Percentiles rank a stretch among this genome's conserved stretches.
Conservation (phyloP, 1,139 yeast species). For the Blastobotrys buckinghamii region DNA sequence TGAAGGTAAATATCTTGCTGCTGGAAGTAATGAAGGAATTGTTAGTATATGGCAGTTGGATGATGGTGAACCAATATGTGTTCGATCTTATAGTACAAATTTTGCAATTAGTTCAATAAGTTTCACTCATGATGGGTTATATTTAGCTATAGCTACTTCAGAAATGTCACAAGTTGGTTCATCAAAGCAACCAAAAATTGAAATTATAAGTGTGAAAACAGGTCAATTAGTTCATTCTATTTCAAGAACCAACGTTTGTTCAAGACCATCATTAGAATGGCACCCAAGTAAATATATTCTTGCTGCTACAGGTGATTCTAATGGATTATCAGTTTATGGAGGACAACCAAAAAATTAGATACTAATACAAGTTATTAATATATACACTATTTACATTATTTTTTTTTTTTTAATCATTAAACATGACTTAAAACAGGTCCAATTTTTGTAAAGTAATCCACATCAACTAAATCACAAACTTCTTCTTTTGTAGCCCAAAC, state of each 20-base stretch:
- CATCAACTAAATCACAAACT: slow-evolving; percentile 48
- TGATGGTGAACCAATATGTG: slow-evolving; percentile 38
- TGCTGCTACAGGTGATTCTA: slow-evolving; percentile 29
- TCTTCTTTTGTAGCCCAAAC: slow-evolving; percentile 88
- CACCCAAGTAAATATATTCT: slow-evolving; percentile 30
- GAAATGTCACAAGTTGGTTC: background rate
- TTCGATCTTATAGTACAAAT: slow-evolving; percentile 44
- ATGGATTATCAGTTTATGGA: slow-evolving; percentile 15
- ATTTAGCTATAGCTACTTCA: slow-evolving; percentile 32
- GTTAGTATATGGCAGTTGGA: slow-evolving; percentile 55
- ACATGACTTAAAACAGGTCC: slow-evolving; percentile 24
- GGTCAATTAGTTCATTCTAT: slow-evolving; percentile 26
- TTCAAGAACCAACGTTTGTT: slow-evolving; percentile 12
- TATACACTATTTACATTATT: slow-evolving; percentile 8
- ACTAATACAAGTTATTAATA: background rate
- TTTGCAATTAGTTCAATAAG: slow-evolving; percentile 29
- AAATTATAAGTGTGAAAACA: slow-evolving; percentile 28
- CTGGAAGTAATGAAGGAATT: slow-evolving; percentile 67
- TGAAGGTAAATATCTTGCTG: slow-evolving; percentile 47
- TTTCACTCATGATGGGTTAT: slow-evolving; percentile 34
- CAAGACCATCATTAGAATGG: slow-evolving; percentile 28
- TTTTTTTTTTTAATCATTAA: slow-evolving; percentile 9
- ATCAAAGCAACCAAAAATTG: slow-evolving; percentile 24
- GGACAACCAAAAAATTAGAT: background rate
- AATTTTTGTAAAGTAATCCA: slow-evolving; percentile 45